A percentile compares a stretch with the other conserved stretches of the same genome.
These are phyloP conservation scores for Colletotrichum tropicicola DNA, from an alignment of 2,329 filamentous ascomycete species.

Conservation along the genomic window DNA sequence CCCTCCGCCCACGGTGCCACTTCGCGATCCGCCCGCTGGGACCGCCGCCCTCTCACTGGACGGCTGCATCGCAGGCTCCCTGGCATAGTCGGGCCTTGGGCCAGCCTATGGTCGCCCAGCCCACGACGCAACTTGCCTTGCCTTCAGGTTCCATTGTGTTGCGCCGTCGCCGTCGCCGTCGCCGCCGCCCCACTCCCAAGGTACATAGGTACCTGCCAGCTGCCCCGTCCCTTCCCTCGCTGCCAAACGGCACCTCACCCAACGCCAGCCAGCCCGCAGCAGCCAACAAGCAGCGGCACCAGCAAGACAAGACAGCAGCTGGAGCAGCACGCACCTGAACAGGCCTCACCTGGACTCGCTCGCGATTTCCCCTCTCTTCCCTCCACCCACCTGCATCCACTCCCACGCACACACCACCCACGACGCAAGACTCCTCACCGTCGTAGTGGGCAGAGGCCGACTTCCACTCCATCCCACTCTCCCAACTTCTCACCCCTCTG, in stretches of 20 bases:
- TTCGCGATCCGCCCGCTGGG: constrained; percentile 17
- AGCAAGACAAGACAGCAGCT: neutral
- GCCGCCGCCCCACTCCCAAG: constrained; percentile 5
- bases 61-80: constrained; percentile 16
- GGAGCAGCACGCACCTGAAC: neutral
- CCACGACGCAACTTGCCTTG: too few relatives aligned
- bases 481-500: constrained; percentile 25
- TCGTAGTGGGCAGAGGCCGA: constrained; percentile 8
- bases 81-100: constrained; percentile 20
- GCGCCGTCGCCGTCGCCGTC: constrained; percentile 11
- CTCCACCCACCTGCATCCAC: constrained; percentile 22
- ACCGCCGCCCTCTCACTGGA: constrained; percentile 16
- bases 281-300: neutral
- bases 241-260: neutral
- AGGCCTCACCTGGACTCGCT: constrained; percentile 25
- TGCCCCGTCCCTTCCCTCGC: neutral
- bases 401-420: constrained; percentile 11
- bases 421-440: constrained; percentile 1
- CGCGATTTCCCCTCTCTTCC: constrained; percentile 26
- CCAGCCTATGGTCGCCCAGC: constrained; percentile 3
- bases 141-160: too few relatives aligned
- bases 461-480: constrained; percentile 17
- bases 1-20: constrained; percentile 18
- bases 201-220: neutral
- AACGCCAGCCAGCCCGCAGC: neutral